Percentiles rank a stretch among this genome's conserved stretches.
These are phyloP conservation scores for Lepidium africanum DNA, from an alignment of 345 rosid genomes.

Conservation along the genomic window DNA sequence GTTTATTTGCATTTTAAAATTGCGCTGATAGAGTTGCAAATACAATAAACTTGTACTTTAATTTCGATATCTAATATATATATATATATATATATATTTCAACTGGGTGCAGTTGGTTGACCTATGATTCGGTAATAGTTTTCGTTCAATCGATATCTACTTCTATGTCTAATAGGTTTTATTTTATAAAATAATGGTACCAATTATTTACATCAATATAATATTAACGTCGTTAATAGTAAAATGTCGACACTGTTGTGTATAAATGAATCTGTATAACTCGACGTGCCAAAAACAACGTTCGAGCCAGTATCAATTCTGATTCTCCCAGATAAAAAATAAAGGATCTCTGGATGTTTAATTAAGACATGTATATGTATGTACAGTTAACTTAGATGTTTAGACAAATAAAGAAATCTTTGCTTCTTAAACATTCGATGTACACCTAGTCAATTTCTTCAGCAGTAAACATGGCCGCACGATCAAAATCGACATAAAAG, in stretches of 20 bases:
- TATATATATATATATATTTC: too few species aligned
- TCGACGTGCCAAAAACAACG: conserved; percentile 20
- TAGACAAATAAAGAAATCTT: neutral
- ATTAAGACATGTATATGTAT: neutral
- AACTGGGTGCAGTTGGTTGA: neutral
- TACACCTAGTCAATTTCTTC: conserved; percentile 6
- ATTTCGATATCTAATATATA: too few species aligned
- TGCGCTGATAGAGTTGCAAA: too few species aligned
- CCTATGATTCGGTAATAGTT: neutral
- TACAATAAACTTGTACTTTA: too few species aligned
- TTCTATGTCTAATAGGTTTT: neutral
- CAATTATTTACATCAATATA: neutral
- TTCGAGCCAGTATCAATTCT: neutral
- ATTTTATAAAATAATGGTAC: neutral
- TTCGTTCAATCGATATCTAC: neutral
- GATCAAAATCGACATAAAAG: neutral
- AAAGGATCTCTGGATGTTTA: neutral
- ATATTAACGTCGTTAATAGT: neutral
- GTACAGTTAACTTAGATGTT: neutral
- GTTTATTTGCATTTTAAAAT: too few species aligned
- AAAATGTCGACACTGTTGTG: neutral
- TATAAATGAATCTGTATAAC: neutral
- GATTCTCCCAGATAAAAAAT: neutral
- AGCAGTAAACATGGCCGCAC: conserved; percentile 18
- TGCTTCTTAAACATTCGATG: conserved; percentile 7